Evolutionary conservation across 352 stramenopile genomes (phyloP).

Genomic region (Phytophthora niederhauseri): DNA sequence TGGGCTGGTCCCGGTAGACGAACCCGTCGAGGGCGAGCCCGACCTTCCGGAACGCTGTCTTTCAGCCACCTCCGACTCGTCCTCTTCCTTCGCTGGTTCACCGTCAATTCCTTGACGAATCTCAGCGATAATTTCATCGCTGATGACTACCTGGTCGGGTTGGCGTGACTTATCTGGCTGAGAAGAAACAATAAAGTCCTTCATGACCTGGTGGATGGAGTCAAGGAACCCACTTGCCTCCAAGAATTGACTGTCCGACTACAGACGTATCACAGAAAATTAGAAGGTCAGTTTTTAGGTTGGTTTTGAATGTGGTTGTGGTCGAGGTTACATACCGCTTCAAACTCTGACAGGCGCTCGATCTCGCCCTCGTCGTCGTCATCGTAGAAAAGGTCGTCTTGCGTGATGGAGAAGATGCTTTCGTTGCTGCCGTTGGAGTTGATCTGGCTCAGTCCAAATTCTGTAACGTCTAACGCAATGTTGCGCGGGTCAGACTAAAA

Average conservation of each 20-base stretch:
- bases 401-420: slow-evolving; percentile 59
- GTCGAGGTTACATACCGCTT: slow-evolving; percentile 48
- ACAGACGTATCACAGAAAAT: background rate
- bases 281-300: too few species aligned
- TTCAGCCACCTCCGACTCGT: slow-evolving; percentile 35
- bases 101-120: slow-evolving; percentile 52
- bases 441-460: slow-evolving; percentile 51
- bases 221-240: slow-evolving; percentile 80
- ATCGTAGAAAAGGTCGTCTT: slow-evolving; percentile 54
- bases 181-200: slow-evolving; percentile 51
- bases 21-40: slow-evolving; percentile 5
- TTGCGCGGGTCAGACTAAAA: slow-evolving; percentile 6
- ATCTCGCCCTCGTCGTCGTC: slow-evolving; percentile 55
- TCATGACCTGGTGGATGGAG: slow-evolving; percentile 85
- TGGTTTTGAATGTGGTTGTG: too few species aligned
- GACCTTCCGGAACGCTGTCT: slow-evolving; percentile 35
- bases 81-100: slow-evolving; percentile 23
- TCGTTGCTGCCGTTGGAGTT: slow-evolving; percentile 55
- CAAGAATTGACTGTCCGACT: slow-evolving; percentile 78
- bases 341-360: slow-evolving; percentile 75
- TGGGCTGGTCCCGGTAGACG: slow-evolving; percentile 26
- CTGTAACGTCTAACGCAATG: slow-evolving; percentile 26
- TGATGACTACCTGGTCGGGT: slow-evolving; percentile 61
- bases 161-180: slow-evolving; percentile 37
- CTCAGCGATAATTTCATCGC: slow-evolving; percentile 73